Base-by-base conservation (phyloP, 2,329 filamentous ascomycete species). In the Plectosphaerella cucumerina region DNA sequence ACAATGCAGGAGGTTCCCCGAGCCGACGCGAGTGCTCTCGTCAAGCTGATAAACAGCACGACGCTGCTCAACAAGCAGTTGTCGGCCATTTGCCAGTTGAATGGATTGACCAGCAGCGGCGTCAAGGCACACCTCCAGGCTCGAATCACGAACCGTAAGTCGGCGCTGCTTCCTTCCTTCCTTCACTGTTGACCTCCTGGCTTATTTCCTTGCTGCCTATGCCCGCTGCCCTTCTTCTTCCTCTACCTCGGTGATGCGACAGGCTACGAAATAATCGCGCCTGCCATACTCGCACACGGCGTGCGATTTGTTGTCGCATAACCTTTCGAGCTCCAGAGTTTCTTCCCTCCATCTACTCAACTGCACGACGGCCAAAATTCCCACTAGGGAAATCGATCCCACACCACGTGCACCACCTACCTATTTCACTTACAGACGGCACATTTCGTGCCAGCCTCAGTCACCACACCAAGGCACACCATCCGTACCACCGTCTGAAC, bases 101-200 rank as follows among this genome's bases (percentile, higher is more conserved):
- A 96, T 71, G 81, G 84, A 44, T 75, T 96, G 34, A 80, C 82
- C 58, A 87, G 89, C 54, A 89, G 86, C 23, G 94, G 94, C 18
- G 86, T 94, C 62, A 99, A 99, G 75, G 82, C 84, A 33, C 81
- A 88, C 41, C 74, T 97, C 53, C 91, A 96, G 70, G 73, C 74
- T 52, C 86, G 93, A 61, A 88, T 97, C 54, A 82, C 87, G 56
- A 75, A 82, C 53, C 81, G 94, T 97, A 17, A 42, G 39, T 42
- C n/a, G n/a, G n/a, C n/a, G n/a, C 26, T 42, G 39, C 39, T 42
- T 31, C 39, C 39, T 21, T 21, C 39, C 17, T 10, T 55, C 50
- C 48, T 52, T 45, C 20, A 21, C 41, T 48, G 41, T 44, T 12
- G 55, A 47, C 8, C 26, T 31, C 26, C 26, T 31, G 9, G 26